Percentiles rank a stretch among this genome's conserved stretches.
phyloP scores from a whole-genome alignment of 2,329 filamentous ascomycete genomes.

The Trichoderma afroharzianum region DNA sequence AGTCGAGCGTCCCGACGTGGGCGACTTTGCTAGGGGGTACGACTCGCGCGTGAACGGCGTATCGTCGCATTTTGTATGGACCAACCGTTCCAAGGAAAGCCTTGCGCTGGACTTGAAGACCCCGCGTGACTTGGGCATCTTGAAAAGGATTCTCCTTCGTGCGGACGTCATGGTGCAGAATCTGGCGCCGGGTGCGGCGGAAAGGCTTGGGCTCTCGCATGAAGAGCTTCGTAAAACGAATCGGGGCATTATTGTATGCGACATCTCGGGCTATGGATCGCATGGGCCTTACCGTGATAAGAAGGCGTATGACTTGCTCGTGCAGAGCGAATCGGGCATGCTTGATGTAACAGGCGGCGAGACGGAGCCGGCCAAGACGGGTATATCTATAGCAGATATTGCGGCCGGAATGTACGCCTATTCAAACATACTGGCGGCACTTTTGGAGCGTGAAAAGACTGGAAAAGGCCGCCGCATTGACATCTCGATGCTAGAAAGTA shows the following conservation, averaged over 20 bases:
- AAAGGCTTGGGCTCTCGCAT: conserved; percentile 46
- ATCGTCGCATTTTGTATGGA: conserved; percentile 54
- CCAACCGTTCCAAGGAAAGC: conserved; percentile 52
- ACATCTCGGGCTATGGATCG: conserved; percentile 51
- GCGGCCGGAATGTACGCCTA: conserved; percentile 51
- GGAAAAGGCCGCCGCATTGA: conserved; percentile 49
- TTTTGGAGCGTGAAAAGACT: conserved; percentile 47
- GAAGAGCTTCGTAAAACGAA: conserved; percentile 40
- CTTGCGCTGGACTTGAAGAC: conserved; percentile 49
- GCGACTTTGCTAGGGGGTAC: conserved; percentile 51
- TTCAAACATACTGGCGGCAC: conserved; percentile 47
- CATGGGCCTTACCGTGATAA: conserved; percentile 50
- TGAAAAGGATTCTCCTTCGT: conserved; percentile 41
- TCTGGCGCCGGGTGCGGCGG: conserved; percentile 47
- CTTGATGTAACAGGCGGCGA: conserved; percentile 48
- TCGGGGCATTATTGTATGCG: conserved; percentile 48
- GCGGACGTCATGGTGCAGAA: conserved; percentile 54
- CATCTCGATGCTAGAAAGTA: conserved; percentile 56
- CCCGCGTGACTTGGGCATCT: conserved; percentile 37
- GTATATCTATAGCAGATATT: conserved; percentile 54
- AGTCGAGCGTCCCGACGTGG: conserved; percentile 47
- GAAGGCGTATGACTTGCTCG: conserved; percentile 54
- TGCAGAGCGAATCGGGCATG: conserved; percentile 52
- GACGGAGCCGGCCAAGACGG: conserved; percentile 46
- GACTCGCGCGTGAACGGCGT: conserved; percentile 48